Evolutionary conservation across 108 stramenopile species (phyloP).

Genomic region (Nitzschia palea): DNA sequence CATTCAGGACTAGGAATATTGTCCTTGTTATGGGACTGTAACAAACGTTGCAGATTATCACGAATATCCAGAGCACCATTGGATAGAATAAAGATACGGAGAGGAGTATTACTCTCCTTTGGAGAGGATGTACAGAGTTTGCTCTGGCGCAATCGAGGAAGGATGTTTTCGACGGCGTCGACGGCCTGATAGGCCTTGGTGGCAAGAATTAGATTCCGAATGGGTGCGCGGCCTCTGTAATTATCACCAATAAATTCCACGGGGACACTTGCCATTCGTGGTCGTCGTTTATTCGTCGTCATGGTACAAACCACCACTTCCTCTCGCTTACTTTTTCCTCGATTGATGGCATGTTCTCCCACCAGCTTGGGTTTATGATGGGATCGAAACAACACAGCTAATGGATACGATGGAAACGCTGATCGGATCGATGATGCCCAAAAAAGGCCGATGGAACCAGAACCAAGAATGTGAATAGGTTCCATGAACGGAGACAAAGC

Average conservation of each 20-base stretch:
- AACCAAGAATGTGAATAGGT: conserved; percentile 45
- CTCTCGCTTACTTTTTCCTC: neutral
- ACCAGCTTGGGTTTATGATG: conserved; percentile 9
- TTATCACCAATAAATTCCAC: conserved; percentile 20
- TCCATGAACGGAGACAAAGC: conserved; percentile 21
- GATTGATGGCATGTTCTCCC: neutral
- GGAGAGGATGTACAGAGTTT: no score
- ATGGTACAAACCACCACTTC: conserved; percentile 20
- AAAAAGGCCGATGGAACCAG: conserved; percentile 41
- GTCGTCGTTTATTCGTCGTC: conserved; percentile 3
- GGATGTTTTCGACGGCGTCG: conserved; percentile 20
- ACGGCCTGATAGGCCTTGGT: conserved; percentile 42
- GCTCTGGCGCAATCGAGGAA: conserved; percentile 11
- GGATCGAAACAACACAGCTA: conserved; percentile 29
- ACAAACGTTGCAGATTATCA: conserved; percentile 19
- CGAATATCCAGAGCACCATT: conserved; percentile 49
- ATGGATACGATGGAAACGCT: conserved; percentile 47
- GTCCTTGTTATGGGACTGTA: neutral
- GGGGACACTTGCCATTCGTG: conserved; percentile 26
- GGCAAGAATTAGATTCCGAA: conserved; percentile 37
- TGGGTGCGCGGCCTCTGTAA: neutral
- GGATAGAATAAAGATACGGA: conserved; percentile 32
- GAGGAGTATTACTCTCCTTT: neutral
- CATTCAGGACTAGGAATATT: conserved; percentile 7
- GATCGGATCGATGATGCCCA: conserved; percentile 41